A percentile compares a stretch with the other conserved stretches of the same genome.
Conservation (phyloP, 371 early-diverging fungal genomes). For the Blastocladiella emersonii region DNA sequence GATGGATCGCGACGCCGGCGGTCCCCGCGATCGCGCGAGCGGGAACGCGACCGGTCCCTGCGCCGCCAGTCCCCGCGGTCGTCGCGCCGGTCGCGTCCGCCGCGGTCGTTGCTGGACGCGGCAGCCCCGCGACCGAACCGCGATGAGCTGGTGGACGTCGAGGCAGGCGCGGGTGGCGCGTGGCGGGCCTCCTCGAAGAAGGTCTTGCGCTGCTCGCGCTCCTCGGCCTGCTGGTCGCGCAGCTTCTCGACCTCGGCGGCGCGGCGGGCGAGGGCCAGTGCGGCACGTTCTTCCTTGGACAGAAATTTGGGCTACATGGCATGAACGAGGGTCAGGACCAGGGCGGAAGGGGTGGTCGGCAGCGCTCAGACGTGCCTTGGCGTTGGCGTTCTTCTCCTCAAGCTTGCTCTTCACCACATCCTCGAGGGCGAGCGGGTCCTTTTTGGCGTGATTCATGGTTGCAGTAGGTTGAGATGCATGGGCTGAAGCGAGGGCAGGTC, state of each 20-base stretch:
- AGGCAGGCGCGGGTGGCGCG: no score
- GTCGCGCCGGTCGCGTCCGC: no score
- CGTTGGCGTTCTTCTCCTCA: conserved; percentile 11
- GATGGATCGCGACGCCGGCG: neutral
- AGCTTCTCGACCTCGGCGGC: conserved; percentile 66
- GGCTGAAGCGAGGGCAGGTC: no score
- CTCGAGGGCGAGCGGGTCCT: conserved; percentile 19
- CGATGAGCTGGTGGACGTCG: no score
- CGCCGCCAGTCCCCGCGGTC: no score
- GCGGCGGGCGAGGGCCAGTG: conserved; percentile 65
- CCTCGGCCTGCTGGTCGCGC: conserved; percentile 42
- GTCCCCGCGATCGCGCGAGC: no score
- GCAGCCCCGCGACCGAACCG: no score
- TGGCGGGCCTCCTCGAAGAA: conserved; percentile 10
- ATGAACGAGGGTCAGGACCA: neutral
- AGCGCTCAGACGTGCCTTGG: conserved; percentile 8
- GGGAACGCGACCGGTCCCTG: no score
- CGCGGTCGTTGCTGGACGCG: no score
- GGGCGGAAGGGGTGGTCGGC: no score
- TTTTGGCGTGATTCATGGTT: neutral
- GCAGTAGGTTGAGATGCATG: no score
- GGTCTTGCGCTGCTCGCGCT: conserved; percentile 26
- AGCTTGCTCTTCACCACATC: conserved; percentile 17
- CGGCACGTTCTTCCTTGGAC: conserved; percentile 81
- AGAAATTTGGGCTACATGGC: conserved; percentile 54